Conservation (phyloP, 1,284 basidiomycete species). For the Earliella scabrosa region DNA sequence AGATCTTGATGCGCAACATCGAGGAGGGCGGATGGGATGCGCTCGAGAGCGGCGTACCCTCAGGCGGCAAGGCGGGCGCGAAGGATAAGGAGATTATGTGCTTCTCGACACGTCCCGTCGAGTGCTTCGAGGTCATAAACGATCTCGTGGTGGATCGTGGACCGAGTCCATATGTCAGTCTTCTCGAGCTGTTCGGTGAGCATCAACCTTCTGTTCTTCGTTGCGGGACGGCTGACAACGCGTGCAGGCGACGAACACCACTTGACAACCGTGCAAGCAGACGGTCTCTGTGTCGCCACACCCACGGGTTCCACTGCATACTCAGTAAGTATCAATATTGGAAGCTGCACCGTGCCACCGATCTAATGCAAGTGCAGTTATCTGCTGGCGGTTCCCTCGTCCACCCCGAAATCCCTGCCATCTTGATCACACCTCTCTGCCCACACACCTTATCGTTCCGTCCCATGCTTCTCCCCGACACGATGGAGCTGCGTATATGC, state of each 20-base stretch:
- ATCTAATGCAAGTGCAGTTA: constrained; percentile 51
- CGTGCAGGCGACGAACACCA: constrained; percentile 93
- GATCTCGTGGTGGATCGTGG: constrained; percentile 98
- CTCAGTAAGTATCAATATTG: constrained; percentile 60
- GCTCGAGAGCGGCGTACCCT: constrained; percentile 71
- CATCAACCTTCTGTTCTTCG: constrained; percentile 10
- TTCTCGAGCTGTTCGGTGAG: constrained; percentile 95
- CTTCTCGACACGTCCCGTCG: constrained; percentile 92
- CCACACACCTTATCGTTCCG: constrained; percentile 99
- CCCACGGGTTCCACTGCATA: constrained; percentile 99
- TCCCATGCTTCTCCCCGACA: constrained; percentile 98
- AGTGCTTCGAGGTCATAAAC: constrained; percentile 98
- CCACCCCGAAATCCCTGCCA: constrained; percentile 96
- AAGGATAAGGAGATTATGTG: constrained; percentile 99
- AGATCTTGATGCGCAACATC: constrained; percentile 92
- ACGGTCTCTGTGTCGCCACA: constrained; percentile 95
- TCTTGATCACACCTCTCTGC: constrained; percentile 97
- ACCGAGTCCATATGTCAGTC: constrained; percentile 96
- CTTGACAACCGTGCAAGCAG: constrained; percentile 98
- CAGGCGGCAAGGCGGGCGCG: constrained; percentile 45
- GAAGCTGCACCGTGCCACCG: neutral
- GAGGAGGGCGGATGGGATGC: constrained; percentile 94
- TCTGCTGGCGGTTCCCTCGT: constrained; percentile 98
- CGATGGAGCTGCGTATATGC: constrained; percentile 97
- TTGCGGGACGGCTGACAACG: neutral